Percentiles rank a stretch among this genome's conserved stretches.
These are phyloP conservation scores for Pichia norvegensis DNA, from an alignment of 1,139 yeast genomes.

Conservation along the genomic window DNA sequence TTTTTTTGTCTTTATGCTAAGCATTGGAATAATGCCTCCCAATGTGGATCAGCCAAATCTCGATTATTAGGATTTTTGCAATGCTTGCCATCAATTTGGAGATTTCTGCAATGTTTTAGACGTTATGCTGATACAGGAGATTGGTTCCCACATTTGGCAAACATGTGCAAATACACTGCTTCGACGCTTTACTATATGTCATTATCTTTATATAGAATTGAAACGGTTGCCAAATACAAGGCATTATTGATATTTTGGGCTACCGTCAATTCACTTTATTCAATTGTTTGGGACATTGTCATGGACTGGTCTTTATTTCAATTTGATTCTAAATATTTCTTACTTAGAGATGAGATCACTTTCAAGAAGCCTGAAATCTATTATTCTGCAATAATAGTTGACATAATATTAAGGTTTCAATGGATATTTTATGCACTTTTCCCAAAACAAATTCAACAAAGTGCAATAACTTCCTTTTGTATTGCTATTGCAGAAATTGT, in stretches of 20 bases:
- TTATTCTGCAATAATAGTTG: slow-evolving; percentile 64
- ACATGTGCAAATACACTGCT: slow-evolving; percentile 66
- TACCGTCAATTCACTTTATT: slow-evolving; percentile 56
- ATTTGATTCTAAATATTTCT: slow-evolving; percentile 45
- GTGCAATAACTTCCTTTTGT: slow-evolving; percentile 81
- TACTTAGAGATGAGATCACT: slow-evolving; percentile 66
- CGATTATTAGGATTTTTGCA: slow-evolving; percentile 75
- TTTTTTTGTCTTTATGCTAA: slow-evolving; percentile 76
- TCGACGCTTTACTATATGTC: slow-evolving; percentile 63
- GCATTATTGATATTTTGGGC: slow-evolving; percentile 69
- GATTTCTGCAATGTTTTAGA: slow-evolving; percentile 81
- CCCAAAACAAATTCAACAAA: slow-evolving; percentile 71
- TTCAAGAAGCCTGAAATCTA: slow-evolving; percentile 54
- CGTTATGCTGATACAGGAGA: slow-evolving; percentile 92
- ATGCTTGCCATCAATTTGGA: slow-evolving; percentile 82
- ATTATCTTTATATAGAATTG: slow-evolving; percentile 75
- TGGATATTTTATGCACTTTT: slow-evolving; percentile 83
- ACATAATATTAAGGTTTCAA: slow-evolving; percentile 71
- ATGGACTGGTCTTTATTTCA: slow-evolving; percentile 96
- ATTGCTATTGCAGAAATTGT: slow-evolving; percentile 76
- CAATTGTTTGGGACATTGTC: slow-evolving; percentile 78
- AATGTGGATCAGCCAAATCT: slow-evolving; percentile 75
- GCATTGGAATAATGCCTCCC: slow-evolving; percentile 52
- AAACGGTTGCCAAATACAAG: slow-evolving; percentile 37
- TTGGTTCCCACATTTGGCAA: slow-evolving; percentile 96